Base-by-base conservation (phyloP, 2,329 filamentous ascomycete genomes). In the Clonostachys chloroleuca region DNA sequence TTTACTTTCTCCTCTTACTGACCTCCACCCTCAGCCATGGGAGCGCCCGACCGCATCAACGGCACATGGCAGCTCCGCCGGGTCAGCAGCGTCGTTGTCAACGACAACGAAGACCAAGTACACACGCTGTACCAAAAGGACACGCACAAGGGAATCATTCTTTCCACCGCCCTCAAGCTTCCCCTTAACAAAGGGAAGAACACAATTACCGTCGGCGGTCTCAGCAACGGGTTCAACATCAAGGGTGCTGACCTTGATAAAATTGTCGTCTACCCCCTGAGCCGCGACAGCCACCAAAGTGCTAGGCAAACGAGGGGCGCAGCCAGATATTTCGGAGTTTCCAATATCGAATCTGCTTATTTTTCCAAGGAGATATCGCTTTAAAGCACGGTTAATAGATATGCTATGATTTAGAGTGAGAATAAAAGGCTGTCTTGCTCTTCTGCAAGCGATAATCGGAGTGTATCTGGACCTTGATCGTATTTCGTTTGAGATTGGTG, bases 221-320 rank as follows among this genome's bases (percentile, higher is more conserved):
- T 83, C 42, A 69, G 60, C 43, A 83, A 84, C 47, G 79, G 78
- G 0, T 66, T 78, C 42, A 75, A 80, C 47, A 67, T 70, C 16
- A 81, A 78, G 57, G 78, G 79, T 0, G 80, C 77, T 1, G 80
- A 84, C 54, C 55, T 84, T 18, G 80, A 84, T 52, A 68, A 70
- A 13, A 75, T 84, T 53, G 70, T 83, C 2, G 80, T 84, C 1
- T 83, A 83, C 58, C 80, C 79, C 65, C 77, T 0, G 79, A 83
- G 51, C 54, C 54, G 16, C 48, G 52, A 33, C 34, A 43, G 14
- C 24, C 24, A 30, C 24, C 24, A 30, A 30, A 30, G 24, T 30
- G 24, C 9, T 30, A 30, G 24, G 24, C 24, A 30, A 30, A 30
- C 9, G 24, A 30, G 24, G 9, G 24, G 24, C 24, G 3, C 9